Percentiles rank a stretch among this genome's conserved stretches.
These are phyloP conservation scores for Boletus pseudopeckii DNA, from an alignment of 768 basidiomycete species.

Conservation along the genomic window DNA sequence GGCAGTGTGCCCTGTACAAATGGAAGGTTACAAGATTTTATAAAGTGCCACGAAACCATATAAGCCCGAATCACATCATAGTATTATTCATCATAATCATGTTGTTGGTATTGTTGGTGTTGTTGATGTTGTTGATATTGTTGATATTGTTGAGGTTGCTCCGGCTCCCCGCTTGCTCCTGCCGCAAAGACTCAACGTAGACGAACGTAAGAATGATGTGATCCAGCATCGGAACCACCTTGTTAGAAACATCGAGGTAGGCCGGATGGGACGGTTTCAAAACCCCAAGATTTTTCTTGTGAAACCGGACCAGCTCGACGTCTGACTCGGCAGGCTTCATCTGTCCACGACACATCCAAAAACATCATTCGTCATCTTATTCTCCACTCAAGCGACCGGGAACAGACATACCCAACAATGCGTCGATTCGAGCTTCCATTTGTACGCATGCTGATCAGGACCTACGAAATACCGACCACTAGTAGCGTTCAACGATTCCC, in stretches of 20 bases:
- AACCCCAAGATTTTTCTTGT: slow-evolving; percentile 23
- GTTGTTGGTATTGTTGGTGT: neutral
- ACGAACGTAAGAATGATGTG: slow-evolving; percentile 27
- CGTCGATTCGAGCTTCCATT: slow-evolving; percentile 29
- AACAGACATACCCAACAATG: slow-evolving; percentile 25
- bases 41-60: neutral
- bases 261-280: slow-evolving; percentile 17
- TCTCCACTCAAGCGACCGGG: neutral
- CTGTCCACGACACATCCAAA: neutral
- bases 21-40: no score
- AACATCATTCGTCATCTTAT: neutral
- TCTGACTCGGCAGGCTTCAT: slow-evolving; percentile 18
- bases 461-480: slow-evolving; percentile 35
- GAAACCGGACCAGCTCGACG: slow-evolving; percentile 21
- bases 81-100: neutral
- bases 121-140: neutral
- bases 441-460: slow-evolving; percentile 29
- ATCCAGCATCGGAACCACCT: slow-evolving; percentile 21
- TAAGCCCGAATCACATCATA: neutral
- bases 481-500: neutral
- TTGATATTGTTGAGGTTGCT: neutral
- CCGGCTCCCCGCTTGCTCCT: neutral
- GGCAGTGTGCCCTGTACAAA: no score
- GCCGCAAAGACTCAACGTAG: slow-evolving; percentile 20
- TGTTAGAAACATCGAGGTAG: slow-evolving; percentile 21